These are phyloP conservation scores for Populus trichocarpa DNA, from an alignment of 441 rosid genomes.

Conservation along the genomic window DNA sequence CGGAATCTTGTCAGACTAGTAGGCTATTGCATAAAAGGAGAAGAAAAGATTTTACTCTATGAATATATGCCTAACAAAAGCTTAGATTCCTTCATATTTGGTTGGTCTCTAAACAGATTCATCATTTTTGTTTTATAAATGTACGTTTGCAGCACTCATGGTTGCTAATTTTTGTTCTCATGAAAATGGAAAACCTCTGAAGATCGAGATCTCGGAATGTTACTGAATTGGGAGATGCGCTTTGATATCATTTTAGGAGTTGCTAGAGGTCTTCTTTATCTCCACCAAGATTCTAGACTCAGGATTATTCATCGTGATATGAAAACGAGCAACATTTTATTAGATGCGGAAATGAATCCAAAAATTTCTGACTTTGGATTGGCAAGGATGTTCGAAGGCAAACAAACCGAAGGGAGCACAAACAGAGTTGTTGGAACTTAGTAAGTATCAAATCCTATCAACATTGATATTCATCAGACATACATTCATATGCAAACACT, in stretches of 20 bases:
- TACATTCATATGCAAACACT: too few relatives aligned
- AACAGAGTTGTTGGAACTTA: slow-evolving; percentile 62
- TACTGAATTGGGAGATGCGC: slow-evolving; percentile 44
- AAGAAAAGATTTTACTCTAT: slow-evolving; percentile 49
- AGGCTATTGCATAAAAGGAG: slow-evolving; percentile 49
- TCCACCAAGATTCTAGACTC: slow-evolving; percentile 68
- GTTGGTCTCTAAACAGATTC: slow-evolving; percentile 22
- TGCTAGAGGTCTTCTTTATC: slow-evolving; percentile 59
- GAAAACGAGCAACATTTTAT: slow-evolving; percentile 63
- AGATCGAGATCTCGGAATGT: slow-evolving; percentile 35
- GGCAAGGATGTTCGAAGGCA: slow-evolving; percentile 67
- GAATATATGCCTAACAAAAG: slow-evolving; percentile 27
- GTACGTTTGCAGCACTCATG: background rate
- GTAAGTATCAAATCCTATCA: slow-evolving; percentile 27
- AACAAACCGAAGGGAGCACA: slow-evolving; percentile 52
- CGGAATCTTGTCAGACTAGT: slow-evolving; percentile 59
- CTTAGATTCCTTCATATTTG: slow-evolving; percentile 52
- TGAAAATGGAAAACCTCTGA: background rate
- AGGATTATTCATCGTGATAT: slow-evolving; percentile 30
- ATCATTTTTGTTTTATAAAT: too few relatives aligned
- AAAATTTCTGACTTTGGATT: slow-evolving; percentile 84
- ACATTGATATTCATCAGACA: background rate
- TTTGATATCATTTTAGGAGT: slow-evolving; percentile 50
- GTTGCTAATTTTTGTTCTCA: too few relatives aligned
- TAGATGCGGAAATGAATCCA: slow-evolving; percentile 67